Evolutionary conservation across 768 basidiomycete genomes (phyloP).

Genomic region (Mycena filopes): DNA sequence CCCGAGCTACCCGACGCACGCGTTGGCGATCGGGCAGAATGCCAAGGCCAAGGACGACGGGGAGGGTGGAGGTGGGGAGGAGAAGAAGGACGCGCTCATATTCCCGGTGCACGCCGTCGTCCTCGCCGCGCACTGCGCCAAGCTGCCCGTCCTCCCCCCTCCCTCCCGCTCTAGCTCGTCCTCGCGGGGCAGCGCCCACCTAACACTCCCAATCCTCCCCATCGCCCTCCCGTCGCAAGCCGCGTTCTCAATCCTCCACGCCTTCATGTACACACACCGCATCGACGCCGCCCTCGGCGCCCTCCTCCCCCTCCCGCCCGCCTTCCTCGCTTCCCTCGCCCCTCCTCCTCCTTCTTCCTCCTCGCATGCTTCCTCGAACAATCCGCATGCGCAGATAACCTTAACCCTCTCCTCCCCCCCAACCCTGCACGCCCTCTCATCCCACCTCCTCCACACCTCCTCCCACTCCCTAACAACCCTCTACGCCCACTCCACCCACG

Average conservation of each 20-base stretch:
- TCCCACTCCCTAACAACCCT: constrained; percentile 31
- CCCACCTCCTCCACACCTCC: constrained; percentile 44
- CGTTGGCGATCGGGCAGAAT: constrained; percentile 57
- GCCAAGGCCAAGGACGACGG: constrained; percentile 27
- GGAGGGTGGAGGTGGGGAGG: no score
- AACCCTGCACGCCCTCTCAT: constrained; percentile 44
- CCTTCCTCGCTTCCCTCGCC: constrained; percentile 27
- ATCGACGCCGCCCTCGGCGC: constrained; percentile 49
- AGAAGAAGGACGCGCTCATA: no score
- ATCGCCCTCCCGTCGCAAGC: constrained; percentile 59
- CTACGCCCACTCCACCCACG: constrained; percentile 52
- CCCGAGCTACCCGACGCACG: constrained; percentile 50
- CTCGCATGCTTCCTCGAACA: constrained; percentile 14
- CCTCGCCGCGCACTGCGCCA: constrained; percentile 74
- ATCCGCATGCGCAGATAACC: constrained; percentile 35
- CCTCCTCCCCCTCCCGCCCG: constrained; percentile 49
- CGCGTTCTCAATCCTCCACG: constrained; percentile 57
- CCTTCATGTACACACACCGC: constrained; percentile 61
- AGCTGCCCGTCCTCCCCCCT: constrained; percentile 66
- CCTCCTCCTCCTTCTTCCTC: no score
- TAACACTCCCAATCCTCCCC: constrained; percentile 44
- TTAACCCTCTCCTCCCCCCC: constrained; percentile 41
- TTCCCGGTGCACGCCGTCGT: constrained; percentile 78
- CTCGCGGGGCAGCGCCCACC: constrained; percentile 28
- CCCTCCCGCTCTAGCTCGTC: constrained; percentile 39